Evolutionary conservation across 2,329 filamentous ascomycete genomes (phyloP).

Genomic region (Hymenoscyphus fructigenus): DNA sequence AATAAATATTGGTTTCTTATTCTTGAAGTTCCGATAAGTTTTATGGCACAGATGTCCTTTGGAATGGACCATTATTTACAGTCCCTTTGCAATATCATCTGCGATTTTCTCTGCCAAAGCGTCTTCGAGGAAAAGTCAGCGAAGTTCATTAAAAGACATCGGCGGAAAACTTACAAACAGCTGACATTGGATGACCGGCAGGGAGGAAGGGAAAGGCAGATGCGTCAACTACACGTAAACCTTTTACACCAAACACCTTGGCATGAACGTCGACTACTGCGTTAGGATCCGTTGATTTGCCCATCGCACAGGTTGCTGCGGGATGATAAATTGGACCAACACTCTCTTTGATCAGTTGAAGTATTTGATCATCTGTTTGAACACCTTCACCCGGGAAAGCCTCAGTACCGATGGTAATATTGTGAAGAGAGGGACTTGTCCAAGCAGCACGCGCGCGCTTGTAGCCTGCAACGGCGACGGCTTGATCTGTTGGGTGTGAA

Average conservation of each 20-base stretch:
- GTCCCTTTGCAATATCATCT: not conserved
- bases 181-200: constrained; percentile 8
- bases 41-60: too few species aligned
- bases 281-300: constrained; percentile 50
- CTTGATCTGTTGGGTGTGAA: constrained; percentile 42
- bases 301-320: constrained; percentile 41
- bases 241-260: constrained; percentile 53
- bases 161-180: constrained; percentile 8
- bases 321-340: constrained; percentile 8
- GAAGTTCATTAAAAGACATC: not conserved
- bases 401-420: constrained; percentile 22
- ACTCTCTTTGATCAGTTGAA: constrained; percentile 4
- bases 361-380: constrained; percentile 27
- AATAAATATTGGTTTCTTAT: too few species aligned
- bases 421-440: constrained; percentile 18
- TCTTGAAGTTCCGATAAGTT: too few species aligned
- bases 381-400: constrained; percentile 22
- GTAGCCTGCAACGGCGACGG: constrained; percentile 45
- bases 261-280: constrained; percentile 58
- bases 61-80: too few species aligned
- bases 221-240: constrained; percentile 62
- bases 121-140: constrained; percentile 21
- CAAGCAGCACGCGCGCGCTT: constrained; percentile 42
- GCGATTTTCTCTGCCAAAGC: constrained; percentile 13
- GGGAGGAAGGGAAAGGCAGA: constrained; percentile 48